Conservation (phyloP, 495 filamentous ascomycete genomes). For the Cercophora newfieldiana region DNA sequence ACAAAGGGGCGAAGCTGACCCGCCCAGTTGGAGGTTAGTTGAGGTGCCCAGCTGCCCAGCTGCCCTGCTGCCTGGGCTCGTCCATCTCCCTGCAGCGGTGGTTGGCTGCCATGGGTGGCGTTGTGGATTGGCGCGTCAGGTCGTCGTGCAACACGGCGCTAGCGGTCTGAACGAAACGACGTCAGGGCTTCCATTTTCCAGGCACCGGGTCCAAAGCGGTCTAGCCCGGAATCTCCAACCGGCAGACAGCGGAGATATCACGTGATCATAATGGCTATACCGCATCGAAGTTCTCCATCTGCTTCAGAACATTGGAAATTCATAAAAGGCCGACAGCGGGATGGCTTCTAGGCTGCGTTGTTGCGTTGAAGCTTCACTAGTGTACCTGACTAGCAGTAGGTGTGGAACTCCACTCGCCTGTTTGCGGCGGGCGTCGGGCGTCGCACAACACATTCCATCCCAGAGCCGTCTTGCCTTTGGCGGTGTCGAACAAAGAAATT, state of each 20-base stretch:
- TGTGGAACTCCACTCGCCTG: not conserved
- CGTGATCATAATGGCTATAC: too few relatives aligned
- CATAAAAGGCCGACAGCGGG: not conserved
- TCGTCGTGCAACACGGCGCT: slow-evolving; percentile 14
- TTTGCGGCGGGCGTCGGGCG: not conserved
- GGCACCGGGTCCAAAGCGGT: slow-evolving; percentile 12
- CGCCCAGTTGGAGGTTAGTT: not conserved
- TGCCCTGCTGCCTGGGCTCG: slow-evolving; percentile 9
- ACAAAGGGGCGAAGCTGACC: slow-evolving; percentile 20
- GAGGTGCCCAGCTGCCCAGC: not conserved
- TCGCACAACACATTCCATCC: not conserved
- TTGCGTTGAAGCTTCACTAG: not conserved
- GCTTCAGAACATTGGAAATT: not conserved
- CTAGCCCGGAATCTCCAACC: not conserved
- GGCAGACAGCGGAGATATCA: not conserved
- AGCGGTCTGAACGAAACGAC: slow-evolving; percentile 19
- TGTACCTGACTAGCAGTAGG: not conserved
- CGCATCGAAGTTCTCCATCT: not conserved
- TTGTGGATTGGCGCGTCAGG: slow-evolving; percentile 3
- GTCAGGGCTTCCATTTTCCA: slow-evolving; percentile 26
- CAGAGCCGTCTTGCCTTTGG: not conserved
- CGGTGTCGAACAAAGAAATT: not conserved
- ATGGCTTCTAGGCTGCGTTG: too few relatives aligned
- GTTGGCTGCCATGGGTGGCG: slow-evolving; percentile 13
- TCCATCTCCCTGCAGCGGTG: not conserved